Percentiles rank a stretch among this genome's conserved stretches.
Evolutionary conservation across 1,284 basidiomycete genomes (phyloP).

Genomic region (Prillingera fragicola): DNA sequence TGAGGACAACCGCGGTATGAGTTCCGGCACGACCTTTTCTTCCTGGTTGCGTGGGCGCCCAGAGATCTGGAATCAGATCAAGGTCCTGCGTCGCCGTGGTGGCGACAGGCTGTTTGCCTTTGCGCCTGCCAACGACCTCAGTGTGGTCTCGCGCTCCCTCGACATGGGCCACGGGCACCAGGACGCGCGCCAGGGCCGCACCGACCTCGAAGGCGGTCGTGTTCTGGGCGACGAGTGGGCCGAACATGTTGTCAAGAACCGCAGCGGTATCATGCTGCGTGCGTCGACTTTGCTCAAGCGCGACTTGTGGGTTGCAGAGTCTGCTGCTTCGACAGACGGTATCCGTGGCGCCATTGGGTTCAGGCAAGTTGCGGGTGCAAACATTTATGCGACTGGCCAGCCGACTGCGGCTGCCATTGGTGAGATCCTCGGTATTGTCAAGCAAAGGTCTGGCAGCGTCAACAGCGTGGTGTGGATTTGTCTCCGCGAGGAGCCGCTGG

Average conservation of each 20-base stretch:
- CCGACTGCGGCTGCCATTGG: conserved; percentile 87
- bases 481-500: conserved; percentile 85
- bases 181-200: conserved; percentile 18
- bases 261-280: conserved; percentile 86
- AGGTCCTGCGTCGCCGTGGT: conserved; percentile 69
- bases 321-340: conserved; percentile 56
- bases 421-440: conserved; percentile 69
- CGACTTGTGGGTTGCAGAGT: conserved; percentile 79
- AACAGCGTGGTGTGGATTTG: conserved; percentile 83
- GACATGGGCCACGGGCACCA: conserved; percentile 26
- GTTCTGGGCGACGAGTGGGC: conserved; percentile 91
- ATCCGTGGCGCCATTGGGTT: conserved; percentile 94
- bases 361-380: conserved; percentile 73
- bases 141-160: conserved; percentile 40
- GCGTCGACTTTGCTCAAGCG: conserved; percentile 69
- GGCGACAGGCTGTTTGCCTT: conserved; percentile 79
- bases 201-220: conserved; percentile 73
- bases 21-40: conserved; percentile 69
- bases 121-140: conserved; percentile 80
- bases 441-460: conserved; percentile 57
- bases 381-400: conserved; percentile 80
- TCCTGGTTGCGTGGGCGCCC: conserved; percentile 82
- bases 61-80: conserved; percentile 92
- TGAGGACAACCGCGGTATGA: conserved; percentile 59
- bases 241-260: conserved; percentile 85